Percentiles rank a stretch among this genome's conserved stretches.
Evolutionary conservation across 179 eudicot genomes (phyloP).

Genomic region (Beta corolliflora): DNA sequence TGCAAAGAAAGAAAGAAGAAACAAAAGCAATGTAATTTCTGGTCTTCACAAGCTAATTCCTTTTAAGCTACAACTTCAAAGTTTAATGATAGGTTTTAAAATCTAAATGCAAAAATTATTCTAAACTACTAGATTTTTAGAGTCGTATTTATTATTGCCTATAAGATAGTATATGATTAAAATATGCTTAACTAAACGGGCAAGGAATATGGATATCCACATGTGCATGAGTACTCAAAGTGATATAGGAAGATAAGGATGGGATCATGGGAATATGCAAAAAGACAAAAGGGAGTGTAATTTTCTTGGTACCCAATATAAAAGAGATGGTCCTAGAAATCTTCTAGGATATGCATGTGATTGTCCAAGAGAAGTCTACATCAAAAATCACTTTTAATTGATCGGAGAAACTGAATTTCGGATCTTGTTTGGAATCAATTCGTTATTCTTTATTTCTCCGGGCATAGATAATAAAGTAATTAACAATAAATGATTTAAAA

Average conservation of each 20-base stretch:
- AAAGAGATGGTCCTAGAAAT: slow-evolving; percentile 20
- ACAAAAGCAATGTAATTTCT: no score
- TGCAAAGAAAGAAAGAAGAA: no score
- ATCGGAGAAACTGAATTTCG: neutral
- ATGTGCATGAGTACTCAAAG: no score
- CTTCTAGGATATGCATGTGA: slow-evolving; percentile 31
- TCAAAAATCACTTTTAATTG: slow-evolving; percentile 4
- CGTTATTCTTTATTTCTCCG: neutral
- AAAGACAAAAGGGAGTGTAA: slow-evolving; percentile 8
- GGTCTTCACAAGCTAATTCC: no score
- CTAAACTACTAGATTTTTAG: no score
- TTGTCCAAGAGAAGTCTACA: slow-evolving; percentile 11
- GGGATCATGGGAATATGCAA: slow-evolving; percentile 35
- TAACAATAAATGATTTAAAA: no score
- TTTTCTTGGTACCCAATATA: slow-evolving; percentile 4
- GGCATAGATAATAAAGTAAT: no score
- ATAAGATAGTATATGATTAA: no score
- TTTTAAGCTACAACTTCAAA: no score
- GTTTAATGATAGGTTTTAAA: no score
- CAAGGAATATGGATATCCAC: neutral
- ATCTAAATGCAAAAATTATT: no score
- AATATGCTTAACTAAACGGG: neutral
- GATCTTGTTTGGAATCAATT: neutral
- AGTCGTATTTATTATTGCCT: no score
- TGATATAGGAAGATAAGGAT: neutral